phyloP scores from a whole-genome alignment of 768 basidiomycete species.

The Tulasnella sp. region DNA sequence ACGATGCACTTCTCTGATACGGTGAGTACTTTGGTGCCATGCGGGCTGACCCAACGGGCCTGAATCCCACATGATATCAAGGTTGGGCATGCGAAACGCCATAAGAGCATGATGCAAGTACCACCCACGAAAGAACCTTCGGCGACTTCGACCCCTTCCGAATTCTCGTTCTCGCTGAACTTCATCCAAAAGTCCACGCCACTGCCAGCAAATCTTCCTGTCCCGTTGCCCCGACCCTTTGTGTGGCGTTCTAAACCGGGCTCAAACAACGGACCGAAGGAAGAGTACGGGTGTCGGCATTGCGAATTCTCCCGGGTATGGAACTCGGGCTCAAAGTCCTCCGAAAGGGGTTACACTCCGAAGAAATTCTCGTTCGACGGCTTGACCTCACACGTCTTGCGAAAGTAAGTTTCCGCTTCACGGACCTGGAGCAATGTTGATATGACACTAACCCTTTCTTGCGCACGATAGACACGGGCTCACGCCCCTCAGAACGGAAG shows the following conservation, averaged over 20 bases:
- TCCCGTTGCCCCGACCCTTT: background rate
- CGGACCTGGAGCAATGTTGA: background rate
- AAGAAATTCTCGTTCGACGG: background rate
- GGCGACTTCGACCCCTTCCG: background rate
- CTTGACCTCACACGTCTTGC: background rate
- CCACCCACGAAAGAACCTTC: background rate
- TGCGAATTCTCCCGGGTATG: background rate
- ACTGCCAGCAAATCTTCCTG: background rate
- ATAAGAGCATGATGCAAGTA: background rate
- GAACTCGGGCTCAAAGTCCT: background rate
- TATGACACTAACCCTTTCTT: background rate
- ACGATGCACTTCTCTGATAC: background rate
- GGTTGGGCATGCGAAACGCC: background rate
- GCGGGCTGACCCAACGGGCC: background rate
- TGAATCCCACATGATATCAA: background rate
- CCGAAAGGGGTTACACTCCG: background rate
- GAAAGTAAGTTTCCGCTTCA: background rate
- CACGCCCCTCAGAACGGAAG: background rate
- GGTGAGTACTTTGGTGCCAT: background rate
- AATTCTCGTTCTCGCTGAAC: background rate
- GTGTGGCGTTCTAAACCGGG: background rate
- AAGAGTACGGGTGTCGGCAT: background rate
- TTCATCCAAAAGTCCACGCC: background rate
- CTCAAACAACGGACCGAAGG: background rate
- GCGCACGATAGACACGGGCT: background rate